A percentile compares a stretch with the other conserved stretches of the same genome.
phyloP scores from a whole-genome alignment of 345 rosid genomes.

The Salix purpurea region DNA sequence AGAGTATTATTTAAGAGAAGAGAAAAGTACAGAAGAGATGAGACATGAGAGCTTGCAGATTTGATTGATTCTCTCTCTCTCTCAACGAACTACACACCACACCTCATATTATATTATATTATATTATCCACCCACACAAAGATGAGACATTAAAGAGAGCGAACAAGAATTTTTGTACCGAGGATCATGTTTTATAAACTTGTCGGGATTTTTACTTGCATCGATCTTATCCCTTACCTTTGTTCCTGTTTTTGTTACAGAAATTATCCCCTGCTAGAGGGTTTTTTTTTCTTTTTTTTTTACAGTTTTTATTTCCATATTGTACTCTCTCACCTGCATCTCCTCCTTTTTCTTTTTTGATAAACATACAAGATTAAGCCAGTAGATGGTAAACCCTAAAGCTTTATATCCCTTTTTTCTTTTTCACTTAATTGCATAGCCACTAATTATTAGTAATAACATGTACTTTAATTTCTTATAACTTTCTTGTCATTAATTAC shows the following conservation, averaged over 20 bases:
- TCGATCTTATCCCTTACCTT: not conserved
- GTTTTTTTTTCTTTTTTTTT: too few relatives aligned
- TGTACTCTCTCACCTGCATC: not conserved
- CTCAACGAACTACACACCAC: slow-evolving; percentile 4
- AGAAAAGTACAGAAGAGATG: slow-evolving; percentile 34
- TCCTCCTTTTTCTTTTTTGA: not conserved
- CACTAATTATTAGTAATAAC: too few relatives aligned
- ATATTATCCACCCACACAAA: slow-evolving; percentile 26
- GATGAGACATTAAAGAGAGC: slow-evolving; percentile 18
- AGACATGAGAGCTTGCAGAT: slow-evolving; percentile 50
- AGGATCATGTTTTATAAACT: not conserved
- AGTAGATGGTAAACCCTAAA: not conserved
- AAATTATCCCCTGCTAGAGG: too few relatives aligned
- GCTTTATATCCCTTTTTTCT: not conserved
- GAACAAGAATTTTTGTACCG: not conserved
- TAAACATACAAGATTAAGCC: too few relatives aligned
- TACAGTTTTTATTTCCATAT: not conserved
- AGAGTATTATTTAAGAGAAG: slow-evolving; percentile 16
- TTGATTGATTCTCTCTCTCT: slow-evolving; percentile 19
- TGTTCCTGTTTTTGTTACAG: not conserved
- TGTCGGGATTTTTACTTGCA: not conserved
- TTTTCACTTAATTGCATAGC: not conserved
- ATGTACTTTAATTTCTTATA: not conserved
- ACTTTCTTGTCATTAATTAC: not conserved
- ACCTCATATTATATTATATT: slow-evolving; percentile 3